Evolutionary conservation across 371 early-diverging fungal species (phyloP), one percentile per base, ranked within the genome.

Genomic region (Funneliformis caledonium): DNA sequence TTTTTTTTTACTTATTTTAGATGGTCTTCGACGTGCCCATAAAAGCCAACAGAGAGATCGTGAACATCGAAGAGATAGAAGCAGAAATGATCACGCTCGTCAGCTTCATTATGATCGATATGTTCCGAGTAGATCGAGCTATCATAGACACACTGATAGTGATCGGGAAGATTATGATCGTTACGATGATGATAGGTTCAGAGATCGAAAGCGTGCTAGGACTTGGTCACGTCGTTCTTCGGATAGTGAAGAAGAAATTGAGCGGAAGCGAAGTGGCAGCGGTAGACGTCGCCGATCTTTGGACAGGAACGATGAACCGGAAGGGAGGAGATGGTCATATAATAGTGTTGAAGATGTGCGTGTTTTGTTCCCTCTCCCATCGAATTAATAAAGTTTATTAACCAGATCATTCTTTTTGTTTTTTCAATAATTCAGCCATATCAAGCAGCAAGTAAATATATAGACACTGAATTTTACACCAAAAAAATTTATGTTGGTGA

Each of bases 401-500:
- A 45, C 43, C 43, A 42, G 43, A 14, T 52, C 4, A 52, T 52
- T 16, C 5, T 1, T 6, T 11, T 26, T 26, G 26, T 26, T 26
- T 64, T 31, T 64, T 33, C 12, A 11, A 64, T 64, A 12, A 19
- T 43, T 14, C 83, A 88, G 88, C 82, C 85, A 0, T 88, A 87
- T 78, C 80, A 85, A 33, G 84, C 84, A 50, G 88, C 88, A 50
- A 87, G 85, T 56, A 83, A 85, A 72, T 87, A 87, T 61, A 85
- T 88, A 62, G 88, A 88, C 79, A 87, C 88, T 12, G 88, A 88
- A 45, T 88, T 88, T 64, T 87, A 83, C 77, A 78, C 87, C 2
- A 84, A 83, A 43, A 88, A 88, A 79, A 84, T 88, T 1, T 88
- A 87, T 60, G 83, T 88, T 78, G 88, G 88, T 16, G 88, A 87